phyloP scores from a whole-genome alignment of 768 basidiomycete species.

The Boletellus ananiceps region DNA sequence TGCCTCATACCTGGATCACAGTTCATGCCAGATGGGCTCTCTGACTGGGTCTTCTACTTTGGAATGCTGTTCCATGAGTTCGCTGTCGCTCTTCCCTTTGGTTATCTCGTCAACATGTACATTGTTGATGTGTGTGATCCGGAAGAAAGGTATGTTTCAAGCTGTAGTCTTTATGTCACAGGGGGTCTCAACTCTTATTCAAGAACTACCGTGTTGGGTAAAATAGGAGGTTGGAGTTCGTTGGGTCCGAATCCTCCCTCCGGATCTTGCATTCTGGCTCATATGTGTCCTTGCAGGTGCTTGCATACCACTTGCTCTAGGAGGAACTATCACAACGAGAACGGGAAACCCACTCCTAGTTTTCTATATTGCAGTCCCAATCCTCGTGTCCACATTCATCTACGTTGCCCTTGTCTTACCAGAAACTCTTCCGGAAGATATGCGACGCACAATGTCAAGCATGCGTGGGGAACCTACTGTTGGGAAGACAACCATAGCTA shows the following conservation, averaged over 20 bases:
- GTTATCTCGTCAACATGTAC: conserved; percentile 26
- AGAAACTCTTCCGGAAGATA: conserved; percentile 28
- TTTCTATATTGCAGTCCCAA: conserved; percentile 12
- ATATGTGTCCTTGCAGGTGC: conserved; percentile 15
- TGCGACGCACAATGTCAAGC: conserved; percentile 14
- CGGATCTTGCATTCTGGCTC: background rate
- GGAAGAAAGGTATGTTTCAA: conserved; percentile 21
- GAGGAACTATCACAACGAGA: conserved; percentile 28
- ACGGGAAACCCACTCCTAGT: conserved; percentile 22
- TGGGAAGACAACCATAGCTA: background rate
- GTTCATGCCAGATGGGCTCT: conserved; percentile 10
- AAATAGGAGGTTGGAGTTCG: conserved; percentile 25
- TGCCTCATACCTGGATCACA: conserved; percentile 18
- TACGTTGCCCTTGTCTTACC: conserved; percentile 26
- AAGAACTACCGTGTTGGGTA: conserved; percentile 27
- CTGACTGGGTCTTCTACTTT: conserved; percentile 14
- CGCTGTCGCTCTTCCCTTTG: conserved; percentile 1
- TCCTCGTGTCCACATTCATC: conserved; percentile 16
- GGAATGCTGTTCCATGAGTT: conserved; percentile 18
- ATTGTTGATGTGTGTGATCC: conserved; percentile 24
- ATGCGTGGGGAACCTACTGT: background rate
- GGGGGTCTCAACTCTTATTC: conserved; percentile 2
- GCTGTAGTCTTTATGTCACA: background rate
- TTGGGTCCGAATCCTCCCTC: conserved; percentile 18
- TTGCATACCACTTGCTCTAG: conserved; percentile 24